Evolutionary conservation across 2,329 filamentous ascomycete species (phyloP), one percentile per base, ranked within the genome.

Genomic region (Nigrospora sphaerica): DNA sequence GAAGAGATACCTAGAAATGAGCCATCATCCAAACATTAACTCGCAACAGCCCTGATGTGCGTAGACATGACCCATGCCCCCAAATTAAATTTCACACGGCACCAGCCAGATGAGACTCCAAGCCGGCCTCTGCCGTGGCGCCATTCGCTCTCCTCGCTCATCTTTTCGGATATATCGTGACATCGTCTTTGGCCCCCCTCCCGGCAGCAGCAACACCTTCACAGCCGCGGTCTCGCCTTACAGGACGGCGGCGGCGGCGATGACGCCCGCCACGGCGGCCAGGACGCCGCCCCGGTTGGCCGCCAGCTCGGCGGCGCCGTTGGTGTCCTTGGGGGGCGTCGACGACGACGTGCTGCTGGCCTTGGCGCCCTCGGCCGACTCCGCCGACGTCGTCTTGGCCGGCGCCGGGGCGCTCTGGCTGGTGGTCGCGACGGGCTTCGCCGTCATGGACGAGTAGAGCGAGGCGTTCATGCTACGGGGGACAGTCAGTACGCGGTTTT

Each of bases 401-500:
- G 42, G 10, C 11, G 32, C 40, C 9, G 46, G 42, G 44, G 39
- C 45, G 17, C 46, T 37, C 31, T 37, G 18, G 32, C 50, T 34
- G 49, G 44, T 42, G 48, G 37, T 46, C 31, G 19, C 47, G 46
- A 28, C 12, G 41, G 40, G 13, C 40, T 19, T 46, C 38, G 39
- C 43, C 28, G 54, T 57, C 28, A 49, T 52, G 13, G 55, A 57
- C 17, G 51, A 46, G 52, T 58, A 61, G 39, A 59, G 47, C 46
- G 53, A 58, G 39, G 61, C 59, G 51, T 58, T 57, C 46, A 53
- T 52, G 49, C 57, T 63, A 23, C 17, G 45, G 32, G 12, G 17
- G 18, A 12, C 1, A 16, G 23, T 28, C 4, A n/a, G 17, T 3
- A 14, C 1, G 16, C 32, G 23, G 5, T 18, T 32, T 42, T 9